Percentiles rank a stretch among this genome's conserved stretches.
These are phyloP conservation scores for Linnemannia exigua DNA, from an alignment of 192 early-diverging fungal species.

Conservation along the genomic window DNA sequence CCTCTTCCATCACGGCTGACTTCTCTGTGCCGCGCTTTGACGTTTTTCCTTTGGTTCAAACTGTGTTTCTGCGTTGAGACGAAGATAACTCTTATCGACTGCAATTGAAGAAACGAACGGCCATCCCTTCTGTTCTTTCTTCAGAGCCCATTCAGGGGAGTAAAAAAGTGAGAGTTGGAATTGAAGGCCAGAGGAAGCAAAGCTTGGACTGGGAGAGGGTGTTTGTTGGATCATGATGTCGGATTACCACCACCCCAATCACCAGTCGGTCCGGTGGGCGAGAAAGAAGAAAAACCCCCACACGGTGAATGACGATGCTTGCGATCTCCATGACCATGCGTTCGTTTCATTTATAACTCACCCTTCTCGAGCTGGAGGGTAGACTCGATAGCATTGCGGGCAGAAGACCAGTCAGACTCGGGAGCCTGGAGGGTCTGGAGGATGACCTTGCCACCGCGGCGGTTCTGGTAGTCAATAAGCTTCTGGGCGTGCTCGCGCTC, in stretches of 20 bases:
- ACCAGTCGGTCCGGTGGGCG: not conserved
- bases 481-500: constrained; percentile 61
- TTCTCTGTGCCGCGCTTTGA: not conserved
- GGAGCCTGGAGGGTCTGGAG: constrained; percentile 65
- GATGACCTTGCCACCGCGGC: constrained; percentile 68
- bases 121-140: not conserved
- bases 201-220: not conserved
- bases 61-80: not conserved
- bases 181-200: not conserved
- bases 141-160: not conserved
- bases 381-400: constrained; percentile 70
- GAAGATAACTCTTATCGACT: not conserved
- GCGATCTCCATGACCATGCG: not conserved
- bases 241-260: not conserved
- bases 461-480: constrained; percentile 67
- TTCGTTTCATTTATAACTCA: not conserved
- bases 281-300: not conserved
- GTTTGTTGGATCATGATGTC: not conserved
- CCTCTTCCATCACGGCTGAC: not conserved
- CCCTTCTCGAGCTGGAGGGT: constrained; percentile 67
- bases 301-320: not conserved
- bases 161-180: not conserved
- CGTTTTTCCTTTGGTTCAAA: not conserved
- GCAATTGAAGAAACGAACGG: not conserved
- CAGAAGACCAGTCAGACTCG: constrained; percentile 69